Evolutionary conservation across 2,329 filamentous ascomycete species (phyloP), one percentile per base, ranked within the genome.

Genomic region (Bipolaris zeicola): DNA sequence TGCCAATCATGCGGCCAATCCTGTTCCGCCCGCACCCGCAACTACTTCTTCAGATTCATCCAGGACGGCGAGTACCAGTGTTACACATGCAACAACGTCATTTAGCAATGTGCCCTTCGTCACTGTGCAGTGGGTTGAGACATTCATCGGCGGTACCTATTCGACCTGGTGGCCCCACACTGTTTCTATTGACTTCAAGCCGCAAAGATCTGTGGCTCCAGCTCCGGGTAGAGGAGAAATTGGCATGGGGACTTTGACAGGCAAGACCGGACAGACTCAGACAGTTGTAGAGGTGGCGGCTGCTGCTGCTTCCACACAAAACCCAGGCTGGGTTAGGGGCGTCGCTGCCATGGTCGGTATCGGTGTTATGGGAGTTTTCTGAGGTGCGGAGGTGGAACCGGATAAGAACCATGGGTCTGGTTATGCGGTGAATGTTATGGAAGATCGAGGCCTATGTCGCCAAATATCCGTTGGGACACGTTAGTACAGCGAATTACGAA

Each of bases 191-290:
- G 68, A 67, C 13, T 72, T 72, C 48, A 57, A 60, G 3, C 46
- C 60, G 13, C 43, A 54, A 10, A 61, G 60, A 50, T 62, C 58
- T 1, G 62, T 66, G 47, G 60, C 56, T 14, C 65, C 72, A 3
- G 22, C 44, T 16, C 73, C 73, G 8, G 70, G 70, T 1, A 61
- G 55, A 16, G 74, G 74, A 5, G 54, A 58, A 18, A 68, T 77
- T 34, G 74, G 74, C 1, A 68, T 76, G 70, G 73, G 73, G 6
- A 74, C 70, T 28, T 50, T 75, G 52, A 74, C 68, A 22, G 72
- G 69, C 10, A 48, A 67, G 50, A 54, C 60, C 10, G 72, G 71
- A 2, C 45, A 66, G 28, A 71, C 67, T 34, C 67, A 66, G 58
- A 74, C 71, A 6, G 50, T 70, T 3, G 63, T 61, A 3, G 50